Conservation (phyloP, 2,329 filamentous ascomycete genomes). For the Aspergillus floridensis region DNA sequence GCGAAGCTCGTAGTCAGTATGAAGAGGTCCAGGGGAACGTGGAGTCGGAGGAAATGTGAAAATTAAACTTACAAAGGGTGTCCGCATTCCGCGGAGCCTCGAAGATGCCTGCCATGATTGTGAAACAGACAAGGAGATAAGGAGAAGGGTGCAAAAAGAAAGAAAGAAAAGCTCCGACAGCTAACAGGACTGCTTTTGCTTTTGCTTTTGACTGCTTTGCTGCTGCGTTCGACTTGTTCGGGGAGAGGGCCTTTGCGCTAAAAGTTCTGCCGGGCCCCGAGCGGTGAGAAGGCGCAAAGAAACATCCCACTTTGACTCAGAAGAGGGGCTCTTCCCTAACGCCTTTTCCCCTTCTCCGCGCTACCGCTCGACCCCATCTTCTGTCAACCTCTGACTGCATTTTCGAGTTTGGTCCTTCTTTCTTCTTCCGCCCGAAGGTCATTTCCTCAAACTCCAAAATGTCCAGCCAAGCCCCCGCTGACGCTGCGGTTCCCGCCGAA, state of each 20-base stretch:
- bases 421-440: conserved; percentile 8
- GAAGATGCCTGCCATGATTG: conserved; percentile 86
- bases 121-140: conserved; percentile 19
- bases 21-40: conserved; percentile 5
- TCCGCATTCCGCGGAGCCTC: conserved; percentile 89
- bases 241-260: conserved; percentile 27
- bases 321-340: background rate
- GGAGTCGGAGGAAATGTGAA: background rate
- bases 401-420: conserved; percentile 19
- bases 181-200: conserved; percentile 7
- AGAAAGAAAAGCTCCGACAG: conserved; percentile 31
- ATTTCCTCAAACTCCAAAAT: conserved; percentile 21
- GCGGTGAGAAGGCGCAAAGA: conserved; percentile 37
- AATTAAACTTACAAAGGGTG: conserved; percentile 67
- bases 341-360: conserved; percentile 8
- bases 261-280: conserved; percentile 42
- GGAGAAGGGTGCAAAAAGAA: conserved; percentile 19
- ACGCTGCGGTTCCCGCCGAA: conserved; percentile 24
- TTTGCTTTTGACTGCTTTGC: conserved; percentile 11
- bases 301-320: conserved; percentile 41
- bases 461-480: conserved; percentile 33
- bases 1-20: conserved; percentile 34
- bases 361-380: conserved; percentile 16
- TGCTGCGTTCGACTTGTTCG: background rate
- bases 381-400: conserved; percentile 15